A percentile compares a stretch with the other conserved stretches of the same genome.
phyloP scores from a whole-genome alignment of 2,329 filamentous ascomycete species.

The Paecilomyces dactylethromorphus region DNA sequence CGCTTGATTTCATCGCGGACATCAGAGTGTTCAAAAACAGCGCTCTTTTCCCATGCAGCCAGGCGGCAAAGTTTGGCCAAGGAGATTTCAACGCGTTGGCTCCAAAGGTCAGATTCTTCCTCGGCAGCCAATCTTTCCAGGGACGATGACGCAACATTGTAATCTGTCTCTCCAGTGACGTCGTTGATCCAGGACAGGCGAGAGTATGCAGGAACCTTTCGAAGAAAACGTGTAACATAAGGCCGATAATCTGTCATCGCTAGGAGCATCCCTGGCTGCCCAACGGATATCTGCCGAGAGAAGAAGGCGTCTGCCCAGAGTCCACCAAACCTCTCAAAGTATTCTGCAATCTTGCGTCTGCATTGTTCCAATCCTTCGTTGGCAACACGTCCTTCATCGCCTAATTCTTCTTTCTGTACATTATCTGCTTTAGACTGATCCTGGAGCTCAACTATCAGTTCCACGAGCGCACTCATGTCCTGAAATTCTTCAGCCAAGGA shows the following conservation, averaged over 20 bases:
- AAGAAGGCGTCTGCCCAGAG: constrained; percentile 65
- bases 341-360: constrained; percentile 34
- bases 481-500: constrained; percentile 55
- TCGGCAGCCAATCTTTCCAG: constrained; percentile 63
- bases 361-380: constrained; percentile 25
- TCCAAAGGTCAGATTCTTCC: constrained; percentile 77
- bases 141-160: constrained; percentile 63
- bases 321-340: constrained; percentile 46
- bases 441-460: constrained; percentile 38
- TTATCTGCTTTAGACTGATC: constrained; percentile 26
- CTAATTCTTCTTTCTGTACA: constrained; percentile 7
- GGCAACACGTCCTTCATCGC: constrained; percentile 8
- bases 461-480: constrained; percentile 58
- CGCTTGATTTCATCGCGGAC: constrained; percentile 42
- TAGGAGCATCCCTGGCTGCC: constrained; percentile 62
- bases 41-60: constrained; percentile 47
- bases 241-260: constrained; percentile 62
- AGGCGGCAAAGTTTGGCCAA: constrained; percentile 76
- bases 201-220: constrained; percentile 62
- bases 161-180: constrained; percentile 68
- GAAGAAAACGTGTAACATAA: constrained; percentile 72
- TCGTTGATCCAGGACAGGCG: constrained; percentile 96
- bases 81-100: constrained; percentile 86
- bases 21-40: constrained; percentile 20
- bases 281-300: constrained; percentile 63